Base-by-base conservation (phyloP, 2,329 filamentous ascomycete genomes). In the Microdochium trichocladiopsis region DNA sequence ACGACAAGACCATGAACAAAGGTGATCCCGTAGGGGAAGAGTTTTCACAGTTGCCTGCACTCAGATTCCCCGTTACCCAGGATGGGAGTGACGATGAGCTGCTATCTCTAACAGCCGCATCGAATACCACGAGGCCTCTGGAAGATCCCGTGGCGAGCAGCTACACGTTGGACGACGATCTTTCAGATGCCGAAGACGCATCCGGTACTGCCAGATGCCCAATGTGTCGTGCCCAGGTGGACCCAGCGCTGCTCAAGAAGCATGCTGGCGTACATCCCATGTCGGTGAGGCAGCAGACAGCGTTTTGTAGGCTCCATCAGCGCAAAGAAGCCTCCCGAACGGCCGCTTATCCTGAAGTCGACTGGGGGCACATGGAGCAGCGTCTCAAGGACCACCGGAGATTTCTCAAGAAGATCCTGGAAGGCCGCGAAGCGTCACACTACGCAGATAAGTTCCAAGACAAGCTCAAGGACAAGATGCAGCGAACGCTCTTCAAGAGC, bases 321-420 rank as follows among this genome's bases (percentile, higher is more conserved):
- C 76, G 72, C 53, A 69, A 72, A 25, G 67, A 72, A 8, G 65
- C 65, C 3, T 82, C 78, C 70, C 61, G 57, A 10, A 64, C 73
- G 14, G 77, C 73, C 45, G 77, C 79, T 0, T 94, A 93, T 63
- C 90, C 90, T 0, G 65, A 69, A 0, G 86, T 95, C 50, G 70
- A 89, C 53, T 95, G 90, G 89, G 65, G 69, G 1, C 61, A 58
- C 0, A 73, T 95, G 23, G 75, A 82, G 18, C 55, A 63, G 3
- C 81, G 89, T 6, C 78, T 92, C 25, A 63, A 70, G 3, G 61
- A 67, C 4, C 79, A 90, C 63, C 75, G 82, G 54, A 58, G 65
- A 1, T 71, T 75, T 37, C 67, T 95, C 2, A 71, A 79, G 54
- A 66, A 66, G 14, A 73, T 95, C 24, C 71, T 95, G 25, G 71